Percentiles rank a stretch among this genome's conserved stretches.
Evolutionary conservation across 2,329 filamentous ascomycete genomes (phyloP).

Genomic region (Colletotrichum horii): DNA sequence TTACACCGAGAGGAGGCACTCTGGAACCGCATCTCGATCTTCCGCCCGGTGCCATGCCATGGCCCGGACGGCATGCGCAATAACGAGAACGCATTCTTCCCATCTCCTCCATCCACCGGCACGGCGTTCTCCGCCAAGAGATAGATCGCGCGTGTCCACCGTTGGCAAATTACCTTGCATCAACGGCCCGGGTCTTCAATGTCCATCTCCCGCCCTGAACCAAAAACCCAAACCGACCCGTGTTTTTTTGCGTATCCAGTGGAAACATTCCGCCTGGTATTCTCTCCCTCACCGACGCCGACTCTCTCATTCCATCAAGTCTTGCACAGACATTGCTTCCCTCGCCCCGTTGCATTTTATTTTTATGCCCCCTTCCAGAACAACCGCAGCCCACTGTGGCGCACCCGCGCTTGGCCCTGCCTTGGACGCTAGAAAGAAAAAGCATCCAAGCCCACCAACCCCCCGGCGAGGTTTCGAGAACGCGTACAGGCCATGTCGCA

Average conservation of each 20-base stretch:
- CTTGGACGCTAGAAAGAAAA: neutral
- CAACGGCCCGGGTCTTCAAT: neutral
- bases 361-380: neutral
- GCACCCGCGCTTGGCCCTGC: neutral
- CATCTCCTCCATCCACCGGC: neutral
- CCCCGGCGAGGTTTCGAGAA: neutral
- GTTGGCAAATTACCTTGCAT: neutral
- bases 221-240: neutral
- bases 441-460: neutral
- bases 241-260: neutral
- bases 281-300: neutral
- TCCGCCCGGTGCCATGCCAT: neutral
- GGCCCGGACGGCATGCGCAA: neutral
- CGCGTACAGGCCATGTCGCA: neutral
- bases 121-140: neutral
- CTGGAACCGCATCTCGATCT: neutral
- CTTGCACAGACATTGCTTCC: neutral
- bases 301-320: neutral
- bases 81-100: neutral
- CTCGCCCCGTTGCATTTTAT: neutral
- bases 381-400: neutral
- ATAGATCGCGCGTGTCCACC: neutral
- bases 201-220: neutral
- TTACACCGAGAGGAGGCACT: neutral
- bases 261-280: neutral